Percentiles rank a stretch among this genome's conserved stretches.
phyloP scores from a whole-genome alignment of 73 alveolate genomes.

The Tetrahymena thermophila region DNA sequence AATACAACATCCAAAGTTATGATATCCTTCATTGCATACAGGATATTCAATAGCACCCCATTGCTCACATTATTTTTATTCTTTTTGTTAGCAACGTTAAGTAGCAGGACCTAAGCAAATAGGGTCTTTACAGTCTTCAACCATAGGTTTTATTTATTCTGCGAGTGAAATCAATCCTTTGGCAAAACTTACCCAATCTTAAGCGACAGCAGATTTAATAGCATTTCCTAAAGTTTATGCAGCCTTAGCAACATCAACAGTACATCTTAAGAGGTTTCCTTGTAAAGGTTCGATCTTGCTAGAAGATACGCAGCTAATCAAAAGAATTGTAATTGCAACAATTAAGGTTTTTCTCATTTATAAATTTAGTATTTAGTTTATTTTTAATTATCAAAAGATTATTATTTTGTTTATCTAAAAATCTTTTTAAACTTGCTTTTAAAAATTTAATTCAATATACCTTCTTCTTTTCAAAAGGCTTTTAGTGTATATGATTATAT shows the following conservation, averaged over 20 bases:
- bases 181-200: not conserved
- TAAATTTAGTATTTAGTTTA: not conserved
- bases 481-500: not conserved
- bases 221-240: not conserved
- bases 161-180: not conserved
- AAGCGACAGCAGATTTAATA: not conserved
- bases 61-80: constrained; percentile 6
- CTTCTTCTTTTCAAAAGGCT: not conserved
- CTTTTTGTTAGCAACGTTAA: not conserved
- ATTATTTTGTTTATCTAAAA: not conserved
- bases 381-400: too few relatives aligned
- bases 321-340: not conserved
- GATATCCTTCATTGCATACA: constrained; percentile 19
- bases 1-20: constrained; percentile 33
- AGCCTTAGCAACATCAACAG: not conserved
- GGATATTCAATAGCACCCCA: constrained; percentile 32
- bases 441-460: not conserved
- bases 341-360: not conserved
- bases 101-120: not conserved
- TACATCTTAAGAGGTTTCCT: not conserved
- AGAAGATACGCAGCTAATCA: not conserved
- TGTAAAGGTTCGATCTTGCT: not conserved
- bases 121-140: not conserved
- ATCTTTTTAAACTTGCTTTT: not conserved
- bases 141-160: not conserved